Base-by-base conservation (phyloP, 2,329 filamentous ascomycete species). In the Fusarium marasasianum region DNA sequence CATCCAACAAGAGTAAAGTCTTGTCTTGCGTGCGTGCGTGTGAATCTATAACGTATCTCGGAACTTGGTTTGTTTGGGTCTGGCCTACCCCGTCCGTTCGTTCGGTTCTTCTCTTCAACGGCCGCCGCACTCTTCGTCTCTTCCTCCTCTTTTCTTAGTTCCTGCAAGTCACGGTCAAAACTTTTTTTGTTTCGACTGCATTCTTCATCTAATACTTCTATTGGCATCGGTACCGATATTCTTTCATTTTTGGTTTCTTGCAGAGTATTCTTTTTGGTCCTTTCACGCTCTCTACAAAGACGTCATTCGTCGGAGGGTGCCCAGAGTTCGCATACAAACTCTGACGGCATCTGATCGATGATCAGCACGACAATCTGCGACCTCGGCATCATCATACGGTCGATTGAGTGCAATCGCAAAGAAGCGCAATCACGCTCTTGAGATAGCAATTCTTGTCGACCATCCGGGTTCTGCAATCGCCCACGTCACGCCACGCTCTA, bases 111-210 rank as follows among this genome's bases (percentile, higher is more conserved):
- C 43, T 64, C 37, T 60, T 66, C 58, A 71, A 69, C 72, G 59
- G 63, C 59, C 59, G 68, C 67, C 59, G 56, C 63, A 55, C 57
- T 60, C 73, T 59, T 69, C 47, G 45, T 63, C 72, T 66, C 82
- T 68, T 71, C 45, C 63, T 65, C 55, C 59, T 64, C 50, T n/a
- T 59, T 58, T 45, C 41, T 59, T 37, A 54, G 44, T 69, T 69
- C 57, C 44, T 64, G 43, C 65, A 63, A 59, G 51, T 41, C 48
- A 55, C 62, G 47, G 54, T 53, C 41, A 44, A 61, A 57, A 54
- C 59, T 18, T 40, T 47, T 47, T 51, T 54, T 35, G 40, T 56
- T 69, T 43, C 48, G 57, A 24, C 50, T 60, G 66, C 37, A 54
- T 63, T 51, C 40, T 54, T 37, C 45, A 37, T 65, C 47, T 48